phyloP scores from a whole-genome alignment of 306 rosid species.

The Pyrus pyrifolia region DNA sequence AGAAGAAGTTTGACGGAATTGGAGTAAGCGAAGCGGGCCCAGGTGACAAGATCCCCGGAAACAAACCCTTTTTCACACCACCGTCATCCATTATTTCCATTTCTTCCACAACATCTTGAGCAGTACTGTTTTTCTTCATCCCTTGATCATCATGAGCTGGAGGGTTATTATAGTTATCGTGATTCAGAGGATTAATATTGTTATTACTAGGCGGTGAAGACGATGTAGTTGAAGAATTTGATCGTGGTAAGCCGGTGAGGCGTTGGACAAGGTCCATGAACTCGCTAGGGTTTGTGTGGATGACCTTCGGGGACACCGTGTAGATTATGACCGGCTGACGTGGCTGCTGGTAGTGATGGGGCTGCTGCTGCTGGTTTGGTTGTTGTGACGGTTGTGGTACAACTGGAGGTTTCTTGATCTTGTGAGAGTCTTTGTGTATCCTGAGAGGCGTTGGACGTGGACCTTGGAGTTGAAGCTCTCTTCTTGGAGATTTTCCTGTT shows the following conservation, averaged over 20 bases:
- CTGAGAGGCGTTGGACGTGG: constrained; percentile 69
- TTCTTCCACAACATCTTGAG: constrained; percentile 12
- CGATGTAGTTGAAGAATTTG: constrained; percentile 11
- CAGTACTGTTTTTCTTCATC: constrained; percentile 17
- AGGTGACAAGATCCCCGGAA: constrained; percentile 79
- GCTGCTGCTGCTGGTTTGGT: not conserved
- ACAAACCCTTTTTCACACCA: constrained; percentile 13
- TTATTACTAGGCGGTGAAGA: not conserved
- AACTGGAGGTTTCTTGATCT: constrained; percentile 64
- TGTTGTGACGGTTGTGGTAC: constrained; percentile 29
- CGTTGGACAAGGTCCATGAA: constrained; percentile 83
- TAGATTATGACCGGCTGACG: constrained; percentile 73
- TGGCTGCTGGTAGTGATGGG: constrained; percentile 38
- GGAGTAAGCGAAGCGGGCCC: constrained; percentile 60
- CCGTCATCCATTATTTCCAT: constrained; percentile 11
- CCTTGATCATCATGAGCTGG: not conserved
- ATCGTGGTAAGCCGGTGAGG: constrained; percentile 48
- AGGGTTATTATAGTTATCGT: not conserved
- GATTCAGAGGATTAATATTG: not conserved
- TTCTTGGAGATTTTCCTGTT: constrained; percentile 47
- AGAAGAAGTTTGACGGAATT: constrained; percentile 52
- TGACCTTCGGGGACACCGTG: constrained; percentile 70
- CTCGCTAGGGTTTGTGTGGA: constrained; percentile 68
- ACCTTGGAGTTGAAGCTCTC: constrained; percentile 73
- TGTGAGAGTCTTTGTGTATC: constrained; percentile 64